Base-by-base conservation (phyloP, 495 filamentous ascomycete genomes). In the Podospora sp. region DNA sequence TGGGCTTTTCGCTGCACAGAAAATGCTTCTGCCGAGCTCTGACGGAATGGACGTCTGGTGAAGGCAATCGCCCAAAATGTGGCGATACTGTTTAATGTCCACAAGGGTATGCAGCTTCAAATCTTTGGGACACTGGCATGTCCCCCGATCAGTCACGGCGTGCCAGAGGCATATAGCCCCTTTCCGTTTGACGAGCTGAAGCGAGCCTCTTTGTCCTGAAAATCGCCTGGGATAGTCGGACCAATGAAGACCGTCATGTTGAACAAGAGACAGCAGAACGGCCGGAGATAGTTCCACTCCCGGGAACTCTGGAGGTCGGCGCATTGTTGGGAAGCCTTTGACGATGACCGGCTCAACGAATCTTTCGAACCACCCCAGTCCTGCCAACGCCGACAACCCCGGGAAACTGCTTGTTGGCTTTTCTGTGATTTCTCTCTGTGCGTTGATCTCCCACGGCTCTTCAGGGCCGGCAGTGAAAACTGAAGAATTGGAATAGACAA, bases 321-420 rank as follows among this genome's bases (percentile, higher is more conserved):
- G 49, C 1, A 26, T 16, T 29, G 62, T 64, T 24, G 62, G 62
- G 29, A 64, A 64, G 11, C 62, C 62, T 55, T 52, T 21, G 49
- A 27, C 51, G 29, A 64, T 36, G 62, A 64, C 62, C 18, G 62
- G 62, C 27, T 64, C 25, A 24, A 64, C 55, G n/a, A 11, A 29
- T 18, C 26, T 36, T 9, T 22, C 27, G 9, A 64, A 52, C 62
- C 62, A 64, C 16, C 62, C 62, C 9, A 56, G 12, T n/a, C 1
- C 35, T 40, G 12, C n/a, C 25, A 56, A 52, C 1, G 62, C 9
- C 3, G 62, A 55, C 12, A 64, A 12, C 16, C 57, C 57, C 20
- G 25, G 16, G 57, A 60, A 33, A 9, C 35, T 22, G 57, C 21
- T n/a, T 6, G 33, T 4, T 12, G 27, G 2, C 6, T 18, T 25